A percentile compares a stretch with the other conserved stretches of the same genome.
Evolutionary conservation across 352 stramenopile genomes (phyloP).

Genomic region (Phytophthora multivora): DNA sequence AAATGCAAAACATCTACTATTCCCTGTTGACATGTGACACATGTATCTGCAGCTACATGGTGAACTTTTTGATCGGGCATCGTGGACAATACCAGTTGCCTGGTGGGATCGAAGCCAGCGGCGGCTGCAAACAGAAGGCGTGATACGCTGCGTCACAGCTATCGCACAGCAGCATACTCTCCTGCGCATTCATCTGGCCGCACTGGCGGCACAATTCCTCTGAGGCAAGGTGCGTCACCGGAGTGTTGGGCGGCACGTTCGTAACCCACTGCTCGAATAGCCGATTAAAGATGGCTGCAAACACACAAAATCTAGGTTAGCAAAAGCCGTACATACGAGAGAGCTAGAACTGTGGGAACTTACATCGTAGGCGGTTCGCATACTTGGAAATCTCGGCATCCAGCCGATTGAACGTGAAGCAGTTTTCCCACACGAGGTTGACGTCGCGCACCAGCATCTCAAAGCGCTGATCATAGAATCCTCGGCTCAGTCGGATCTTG

Average conservation of each 20-base stretch:
- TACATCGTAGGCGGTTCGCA: conserved; percentile 80
- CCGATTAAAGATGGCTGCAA: conserved; percentile 75
- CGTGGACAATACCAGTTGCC: conserved; percentile 84
- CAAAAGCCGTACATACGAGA: not conserved
- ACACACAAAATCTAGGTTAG: conserved; percentile 15
- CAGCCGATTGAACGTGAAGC: conserved; percentile 83
- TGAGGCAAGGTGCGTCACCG: conserved; percentile 51
- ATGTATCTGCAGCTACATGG: conserved; percentile 39
- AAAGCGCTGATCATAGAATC: conserved; percentile 64
- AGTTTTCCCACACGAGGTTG: conserved; percentile 85
- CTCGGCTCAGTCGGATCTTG: conserved; percentile 67
- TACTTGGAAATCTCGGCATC: conserved; percentile 83
- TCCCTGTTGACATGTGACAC: not conserved
- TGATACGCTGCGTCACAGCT: conserved; percentile 87
- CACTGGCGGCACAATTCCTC: conserved; percentile 80
- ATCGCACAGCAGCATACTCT: conserved; percentile 85
- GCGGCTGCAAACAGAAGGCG: conserved; percentile 76
- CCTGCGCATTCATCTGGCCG: conserved; percentile 59
- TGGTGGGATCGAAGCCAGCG: conserved; percentile 59
- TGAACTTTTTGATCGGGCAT: conserved; percentile 62
- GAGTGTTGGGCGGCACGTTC: conserved; percentile 54
- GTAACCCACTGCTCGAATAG: conserved; percentile 82
- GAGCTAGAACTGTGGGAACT: conserved; percentile 17
- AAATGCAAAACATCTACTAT: conserved; percentile 8
- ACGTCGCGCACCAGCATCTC: conserved; percentile 67